Conservation (phyloP, 352 stramenopile species). For the Pythium brachiatum region DNA sequence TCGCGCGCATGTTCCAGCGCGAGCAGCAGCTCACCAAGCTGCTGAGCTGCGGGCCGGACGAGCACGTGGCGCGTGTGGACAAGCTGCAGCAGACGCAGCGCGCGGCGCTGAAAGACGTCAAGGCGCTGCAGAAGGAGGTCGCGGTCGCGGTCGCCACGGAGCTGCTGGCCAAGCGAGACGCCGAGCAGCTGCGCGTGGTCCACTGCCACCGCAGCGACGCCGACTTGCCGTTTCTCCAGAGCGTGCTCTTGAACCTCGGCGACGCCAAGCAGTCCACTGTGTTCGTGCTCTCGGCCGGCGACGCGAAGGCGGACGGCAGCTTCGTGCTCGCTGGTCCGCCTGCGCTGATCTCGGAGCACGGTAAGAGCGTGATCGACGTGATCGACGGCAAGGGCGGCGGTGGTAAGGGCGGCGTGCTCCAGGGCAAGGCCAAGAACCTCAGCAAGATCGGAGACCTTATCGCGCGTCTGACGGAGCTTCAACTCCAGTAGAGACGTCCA, state of each 20-base stretch:
- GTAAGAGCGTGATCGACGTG: slow-evolving; percentile 45
- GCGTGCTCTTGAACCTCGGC: slow-evolving; percentile 44
- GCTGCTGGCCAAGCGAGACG: slow-evolving; percentile 28
- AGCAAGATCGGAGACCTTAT: slow-evolving; percentile 44
- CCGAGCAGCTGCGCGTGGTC: slow-evolving; percentile 28
- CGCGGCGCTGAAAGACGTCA: slow-evolving; percentile 56
- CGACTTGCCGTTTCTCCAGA: slow-evolving; percentile 71
- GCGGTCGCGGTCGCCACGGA: slow-evolving; percentile 45
- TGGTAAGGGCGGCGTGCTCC: slow-evolving; percentile 70
- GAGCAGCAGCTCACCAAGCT: slow-evolving; percentile 73
- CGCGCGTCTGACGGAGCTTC: slow-evolving; percentile 43
- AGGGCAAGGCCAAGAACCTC: slow-evolving; percentile 73
- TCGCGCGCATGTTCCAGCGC: slow-evolving; percentile 65
- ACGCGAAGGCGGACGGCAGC: slow-evolving; percentile 48
- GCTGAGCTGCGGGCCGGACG: slow-evolving; percentile 58
- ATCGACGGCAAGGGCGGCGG: slow-evolving; percentile 77
- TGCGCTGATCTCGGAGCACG: slow-evolving; percentile 53
- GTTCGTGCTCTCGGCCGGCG: slow-evolving; percentile 52
- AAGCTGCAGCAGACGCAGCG: slow-evolving; percentile 70
- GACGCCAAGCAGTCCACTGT: slow-evolving; percentile 35
- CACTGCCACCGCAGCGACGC: slow-evolving; percentile 60
- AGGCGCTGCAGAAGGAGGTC: slow-evolving; percentile 71
- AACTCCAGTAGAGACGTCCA: slow-evolving; percentile 20
- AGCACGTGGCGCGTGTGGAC: slow-evolving; percentile 62
- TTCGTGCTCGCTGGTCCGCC: slow-evolving; percentile 66